These are phyloP conservation scores for Hypoxylon sp. DNA, from an alignment of 2,329 filamentous ascomycete genomes.

Conservation along the genomic window DNA sequence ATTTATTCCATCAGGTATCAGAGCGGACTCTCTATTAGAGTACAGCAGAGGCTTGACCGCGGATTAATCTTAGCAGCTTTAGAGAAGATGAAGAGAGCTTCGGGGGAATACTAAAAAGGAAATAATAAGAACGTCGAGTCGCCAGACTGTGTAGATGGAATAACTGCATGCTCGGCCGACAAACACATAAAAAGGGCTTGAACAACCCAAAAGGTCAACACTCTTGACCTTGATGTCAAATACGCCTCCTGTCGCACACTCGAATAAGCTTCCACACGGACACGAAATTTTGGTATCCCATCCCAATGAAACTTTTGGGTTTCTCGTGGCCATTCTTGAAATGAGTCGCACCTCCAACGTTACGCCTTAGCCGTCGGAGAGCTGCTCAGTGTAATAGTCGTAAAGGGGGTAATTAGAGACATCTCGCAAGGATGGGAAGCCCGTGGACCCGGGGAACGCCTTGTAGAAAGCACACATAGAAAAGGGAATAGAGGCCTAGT, in stretches of 20 bases:
- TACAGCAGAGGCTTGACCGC: slow-evolving; percentile 52
- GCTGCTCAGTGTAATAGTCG: slow-evolving; percentile 42
- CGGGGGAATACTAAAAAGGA: slow-evolving; percentile 60
- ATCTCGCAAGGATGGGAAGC: slow-evolving; percentile 34
- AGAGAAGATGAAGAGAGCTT: slow-evolving; percentile 54
- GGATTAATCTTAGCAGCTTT: slow-evolving; percentile 54
- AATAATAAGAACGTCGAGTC: slow-evolving; percentile 59
- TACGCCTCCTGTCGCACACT: slow-evolving; percentile 42
- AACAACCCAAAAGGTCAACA: slow-evolving; percentile 44
- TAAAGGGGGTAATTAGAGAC: slow-evolving; percentile 42
- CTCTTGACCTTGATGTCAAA: slow-evolving; percentile 44
- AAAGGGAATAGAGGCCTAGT: slow-evolving; percentile 67
- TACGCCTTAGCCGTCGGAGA: slow-evolving; percentile 31
- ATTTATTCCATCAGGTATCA: slow-evolving; percentile 58
- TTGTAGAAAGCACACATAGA: slow-evolving; percentile 45
- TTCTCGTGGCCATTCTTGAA: slow-evolving; percentile 41
- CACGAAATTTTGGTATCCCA: slow-evolving; percentile 46
- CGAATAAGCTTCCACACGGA: slow-evolving; percentile 41
- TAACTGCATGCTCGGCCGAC: slow-evolving; percentile 56
- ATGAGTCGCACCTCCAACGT: slow-evolving; percentile 33
- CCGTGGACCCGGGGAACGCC: slow-evolving; percentile 40
- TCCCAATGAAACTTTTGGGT: slow-evolving; percentile 35
- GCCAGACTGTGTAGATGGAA: slow-evolving; percentile 50
- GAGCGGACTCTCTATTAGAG: slow-evolving; percentile 54
- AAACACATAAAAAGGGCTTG: slow-evolving; percentile 54